Evolutionary conservation across 2,329 filamentous ascomycete species (phyloP), one percentile per base, ranked within the genome.

Genomic region (Xylaria sp.): DNA sequence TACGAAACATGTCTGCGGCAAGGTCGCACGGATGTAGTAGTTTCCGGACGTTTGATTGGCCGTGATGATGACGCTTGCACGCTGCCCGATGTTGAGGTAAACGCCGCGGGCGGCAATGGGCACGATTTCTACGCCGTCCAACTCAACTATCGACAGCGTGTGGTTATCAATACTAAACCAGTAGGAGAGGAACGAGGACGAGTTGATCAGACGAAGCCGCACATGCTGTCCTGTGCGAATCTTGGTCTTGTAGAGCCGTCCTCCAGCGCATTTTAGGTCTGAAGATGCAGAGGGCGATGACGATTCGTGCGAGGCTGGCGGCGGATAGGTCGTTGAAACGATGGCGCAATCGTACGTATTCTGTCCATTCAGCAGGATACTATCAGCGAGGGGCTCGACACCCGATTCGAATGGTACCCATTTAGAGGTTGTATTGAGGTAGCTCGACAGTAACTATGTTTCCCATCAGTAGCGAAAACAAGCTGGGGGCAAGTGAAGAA

Each of bases 341-440:
- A 80, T 70, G 23, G 67, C 55, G 76, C 81, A 83, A 69, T 80
- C 71, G 63, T 78, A 81, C 0, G 76, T 76, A 67, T 80, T 76
- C 61, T 79, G 78, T 20, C 81, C 81, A 65, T 83, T 84, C 13
- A 83, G 69, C 5, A 84, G 73, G 61, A 83, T 70, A 61, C 82
- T 83, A 64, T 83, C 81, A 1, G 81, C 75, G 0, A 82, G 77
- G 0, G 81, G 82, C 74, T 83, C 81, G 57, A 82, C 79, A 23
- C 81, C 81, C 1, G 79, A 77, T 66, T 76, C 76, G 23, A 67
- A 73, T 8, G 77, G 78, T 2, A 74, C 77, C 81, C 80, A 82
- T 58, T 76, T 71, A 4, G 81, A 78, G 1, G 78, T 76, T 0
- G 81, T 67, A 37, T 73, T 76, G 37, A 77, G 77, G 69, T 77